These are phyloP conservation scores for Stentor roeselii DNA, from an alignment of 73 alveolate genomes.

Conservation along the genomic window DNA sequence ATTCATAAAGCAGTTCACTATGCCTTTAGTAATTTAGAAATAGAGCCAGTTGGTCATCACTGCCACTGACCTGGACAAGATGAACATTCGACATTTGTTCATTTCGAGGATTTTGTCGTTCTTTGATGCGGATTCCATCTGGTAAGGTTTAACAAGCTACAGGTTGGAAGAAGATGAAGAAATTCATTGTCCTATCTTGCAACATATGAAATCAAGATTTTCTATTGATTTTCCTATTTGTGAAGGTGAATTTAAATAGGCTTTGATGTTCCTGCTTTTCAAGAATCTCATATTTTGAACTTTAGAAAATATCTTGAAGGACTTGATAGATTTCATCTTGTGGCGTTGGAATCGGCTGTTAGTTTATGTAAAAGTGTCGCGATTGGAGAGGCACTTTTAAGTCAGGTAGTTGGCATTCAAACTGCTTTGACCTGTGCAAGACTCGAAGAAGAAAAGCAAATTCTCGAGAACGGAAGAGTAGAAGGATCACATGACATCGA, in stretches of 20 bases:
- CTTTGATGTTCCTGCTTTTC: not conserved
- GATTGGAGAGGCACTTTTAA: not conserved
- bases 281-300: not conserved
- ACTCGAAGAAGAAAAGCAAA: not conserved
- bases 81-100: not conserved
- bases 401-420: not conserved
- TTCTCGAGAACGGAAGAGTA: not conserved
- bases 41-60: not conserved
- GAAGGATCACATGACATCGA: not conserved
- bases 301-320: not conserved
- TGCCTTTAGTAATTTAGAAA: not conserved
- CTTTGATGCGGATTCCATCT: not conserved
- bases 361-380: not conserved
- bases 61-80: not conserved
- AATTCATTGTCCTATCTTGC: not conserved
- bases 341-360: not conserved
- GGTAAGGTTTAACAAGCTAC: not conserved
- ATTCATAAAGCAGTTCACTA: not conserved
- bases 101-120: not conserved
- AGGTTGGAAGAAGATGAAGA: not conserved
- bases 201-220: not conserved
- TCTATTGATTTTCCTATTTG: not conserved
- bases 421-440: not conserved
- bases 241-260: not conserved
- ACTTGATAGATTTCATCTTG: not conserved